phyloP scores from a whole-genome alignment of 2,329 filamentous ascomycete genomes.

The Macrophomina phaseolina region DNA sequence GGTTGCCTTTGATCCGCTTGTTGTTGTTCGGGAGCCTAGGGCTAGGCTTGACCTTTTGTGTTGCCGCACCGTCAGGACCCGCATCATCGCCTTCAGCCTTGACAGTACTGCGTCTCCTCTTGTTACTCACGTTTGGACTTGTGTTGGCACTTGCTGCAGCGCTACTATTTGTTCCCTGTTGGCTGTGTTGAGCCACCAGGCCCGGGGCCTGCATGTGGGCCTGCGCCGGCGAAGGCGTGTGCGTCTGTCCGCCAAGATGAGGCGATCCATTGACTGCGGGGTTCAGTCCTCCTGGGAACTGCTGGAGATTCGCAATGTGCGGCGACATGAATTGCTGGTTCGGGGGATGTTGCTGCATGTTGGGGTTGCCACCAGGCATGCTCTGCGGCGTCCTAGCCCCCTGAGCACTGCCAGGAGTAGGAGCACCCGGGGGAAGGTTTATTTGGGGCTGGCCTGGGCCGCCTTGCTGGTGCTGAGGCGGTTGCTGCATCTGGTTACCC shows the following conservation, averaged over 20 bases:
- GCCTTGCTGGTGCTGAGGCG: conserved; percentile 13
- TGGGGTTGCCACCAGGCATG: conserved; percentile 36
- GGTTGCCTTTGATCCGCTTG: conserved; percentile 36
- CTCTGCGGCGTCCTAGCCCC: conserved; percentile 39
- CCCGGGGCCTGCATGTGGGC: conserved; percentile 41
- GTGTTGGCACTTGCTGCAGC: conserved; percentile 64
- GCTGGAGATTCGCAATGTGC: conserved; percentile 57
- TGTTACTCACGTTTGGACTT: conserved; percentile 65
- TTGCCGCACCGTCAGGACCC: conserved; percentile 39
- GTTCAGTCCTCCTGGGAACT: conserved; percentile 50
- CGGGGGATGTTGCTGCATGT: conserved; percentile 33
- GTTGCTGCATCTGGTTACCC: conserved; percentile 18
- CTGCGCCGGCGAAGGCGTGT: conserved; percentile 54
- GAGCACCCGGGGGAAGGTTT: conserved; percentile 34
- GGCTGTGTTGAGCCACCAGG: conserved; percentile 64
- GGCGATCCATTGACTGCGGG: conserved; percentile 58
- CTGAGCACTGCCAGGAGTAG: conserved; percentile 34
- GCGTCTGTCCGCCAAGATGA: conserved; percentile 46
- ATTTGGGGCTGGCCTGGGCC: conserved; percentile 27
- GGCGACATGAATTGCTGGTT: conserved; percentile 62
- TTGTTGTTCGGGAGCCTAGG: conserved; percentile 48
- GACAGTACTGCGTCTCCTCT: conserved; percentile 65
- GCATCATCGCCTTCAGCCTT: conserved; percentile 64
- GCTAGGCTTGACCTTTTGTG: conserved; percentile 58
- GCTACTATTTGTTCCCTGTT: conserved; percentile 61